phyloP scores from a whole-genome alignment of 805 yeast species.

The Metschnikowia proteae region DNA sequence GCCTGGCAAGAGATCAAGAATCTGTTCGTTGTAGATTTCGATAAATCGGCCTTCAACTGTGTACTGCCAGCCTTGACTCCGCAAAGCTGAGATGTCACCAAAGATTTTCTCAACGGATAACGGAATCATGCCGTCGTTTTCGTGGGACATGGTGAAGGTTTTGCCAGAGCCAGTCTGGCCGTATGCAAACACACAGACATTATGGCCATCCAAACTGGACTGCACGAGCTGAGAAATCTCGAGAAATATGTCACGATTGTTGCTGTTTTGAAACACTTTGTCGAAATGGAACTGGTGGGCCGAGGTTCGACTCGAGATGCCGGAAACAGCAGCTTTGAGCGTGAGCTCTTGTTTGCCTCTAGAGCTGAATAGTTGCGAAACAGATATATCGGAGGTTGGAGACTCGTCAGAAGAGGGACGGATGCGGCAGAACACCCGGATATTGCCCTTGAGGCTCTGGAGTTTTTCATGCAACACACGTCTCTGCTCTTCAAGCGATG shows the following conservation, averaged over 20 bases:
- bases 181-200: slow-evolving; percentile 91
- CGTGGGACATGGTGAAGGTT: slow-evolving; percentile 80
- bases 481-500: slow-evolving; percentile 52
- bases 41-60: slow-evolving; percentile 68
- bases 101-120: slow-evolving; percentile 70
- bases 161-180: slow-evolving; percentile 96
- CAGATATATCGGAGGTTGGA: slow-evolving; percentile 2
- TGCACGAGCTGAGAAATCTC: slow-evolving; percentile 86
- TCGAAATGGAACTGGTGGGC: slow-evolving; percentile 63
- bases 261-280: slow-evolving; percentile 57
- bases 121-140: slow-evolving; percentile 76
- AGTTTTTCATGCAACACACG: slow-evolving; percentile 65
- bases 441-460: slow-evolving; percentile 88
- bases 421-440: slow-evolving; percentile 84
- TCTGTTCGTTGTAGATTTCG: slow-evolving; percentile 84
- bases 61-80: slow-evolving; percentile 61
- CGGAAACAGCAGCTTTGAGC: slow-evolving; percentile 8
- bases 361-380: slow-evolving; percentile 26
- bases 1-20: slow-evolving; percentile 59
- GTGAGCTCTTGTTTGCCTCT: slow-evolving; percentile 35
- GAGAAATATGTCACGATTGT: slow-evolving; percentile 66
- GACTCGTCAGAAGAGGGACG: slow-evolving; percentile 44
- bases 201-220: slow-evolving; percentile 64
- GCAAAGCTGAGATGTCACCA: slow-evolving; percentile 44
- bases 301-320: background rate